Evolutionary conservation across 148 eudicot species (phyloP).

Genomic region (Arctostaphylos glauca): DNA sequence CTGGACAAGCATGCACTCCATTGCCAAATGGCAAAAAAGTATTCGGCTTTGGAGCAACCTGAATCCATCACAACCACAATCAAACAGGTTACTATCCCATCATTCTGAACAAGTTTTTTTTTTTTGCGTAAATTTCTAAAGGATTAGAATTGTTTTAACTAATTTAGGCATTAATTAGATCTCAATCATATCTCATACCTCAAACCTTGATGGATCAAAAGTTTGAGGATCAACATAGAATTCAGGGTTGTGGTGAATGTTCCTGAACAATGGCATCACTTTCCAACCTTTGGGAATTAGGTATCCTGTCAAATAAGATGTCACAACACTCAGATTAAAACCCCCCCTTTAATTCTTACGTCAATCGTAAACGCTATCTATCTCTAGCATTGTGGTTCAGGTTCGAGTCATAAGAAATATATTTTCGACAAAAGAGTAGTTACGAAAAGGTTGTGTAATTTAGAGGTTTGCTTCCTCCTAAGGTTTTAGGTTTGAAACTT

Average conservation of each 20-base stretch:
- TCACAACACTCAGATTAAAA: neutral
- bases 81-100: neutral
- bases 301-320: slow-evolving; percentile 47
- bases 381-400: neutral
- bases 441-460: too few relatives aligned
- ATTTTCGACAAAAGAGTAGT: too few relatives aligned
- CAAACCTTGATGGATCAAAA: slow-evolving; percentile 75
- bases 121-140: neutral
- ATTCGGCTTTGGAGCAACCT: slow-evolving; percentile 70
- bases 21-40: slow-evolving; percentile 91
- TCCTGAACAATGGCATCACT: slow-evolving; percentile 89
- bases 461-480: too few relatives aligned
- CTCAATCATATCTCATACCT: slow-evolving; percentile 48
- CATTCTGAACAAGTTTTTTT: neutral
- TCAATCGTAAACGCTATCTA: neutral
- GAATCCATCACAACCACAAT: slow-evolving; percentile 18
- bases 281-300: slow-evolving; percentile 94
- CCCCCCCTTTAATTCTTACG: neutral
- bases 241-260: slow-evolving; percentile 79
- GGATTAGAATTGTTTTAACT: neutral
- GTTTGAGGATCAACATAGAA: slow-evolving; percentile 58
- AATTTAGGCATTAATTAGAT: neutral
- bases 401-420: neutral
- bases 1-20: slow-evolving; percentile 91
- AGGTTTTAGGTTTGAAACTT: too few relatives aligned